A percentile compares a stretch with the other conserved stretches of the same genome.
phyloP scores from a whole-genome alignment of 495 filamentous ascomycete species.

The Penicillium ochrochloron region DNA sequence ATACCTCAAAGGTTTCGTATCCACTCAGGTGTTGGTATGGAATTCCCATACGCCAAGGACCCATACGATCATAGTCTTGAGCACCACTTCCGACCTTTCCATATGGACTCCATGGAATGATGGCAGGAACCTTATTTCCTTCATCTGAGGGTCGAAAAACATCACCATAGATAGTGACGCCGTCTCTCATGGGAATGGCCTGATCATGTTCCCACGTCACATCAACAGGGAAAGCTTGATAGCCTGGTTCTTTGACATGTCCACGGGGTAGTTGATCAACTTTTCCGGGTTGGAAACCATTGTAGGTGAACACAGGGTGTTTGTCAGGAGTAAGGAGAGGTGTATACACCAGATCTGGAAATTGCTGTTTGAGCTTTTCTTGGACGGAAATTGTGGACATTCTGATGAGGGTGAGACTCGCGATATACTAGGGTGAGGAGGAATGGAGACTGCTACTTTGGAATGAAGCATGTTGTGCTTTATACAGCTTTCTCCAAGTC shows the following conservation, averaged over 20 bases:
- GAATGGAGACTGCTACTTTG: neutral
- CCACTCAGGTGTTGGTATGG: slow-evolving; percentile 21
- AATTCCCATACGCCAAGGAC: slow-evolving; percentile 24
- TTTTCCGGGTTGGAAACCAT: neutral
- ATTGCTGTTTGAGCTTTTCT: neutral
- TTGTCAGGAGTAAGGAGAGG: neutral
- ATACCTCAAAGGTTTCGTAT: slow-evolving; percentile 44
- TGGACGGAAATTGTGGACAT: neutral
- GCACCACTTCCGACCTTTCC: slow-evolving; percentile 36
- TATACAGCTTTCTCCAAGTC: neutral
- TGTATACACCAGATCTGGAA: neutral
- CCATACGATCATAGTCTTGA: slow-evolving; percentile 21
- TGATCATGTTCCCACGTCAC: slow-evolving; percentile 17
- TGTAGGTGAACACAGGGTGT: neutral
- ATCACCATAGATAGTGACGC: slow-evolving; percentile 30
- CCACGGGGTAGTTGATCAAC: neutral
- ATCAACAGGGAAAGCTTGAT: neutral
- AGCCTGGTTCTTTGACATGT: neutral
- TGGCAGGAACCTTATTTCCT: slow-evolving; percentile 32
- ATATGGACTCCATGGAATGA: slow-evolving; percentile 41
- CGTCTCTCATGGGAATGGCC: slow-evolving; percentile 23
- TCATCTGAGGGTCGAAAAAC: slow-evolving; percentile 32
- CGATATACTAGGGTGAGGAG: neutral
- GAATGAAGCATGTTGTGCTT: neutral
- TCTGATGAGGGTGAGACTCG: neutral